Evolutionary conservation across 169 alveolate genomes (phyloP).

Genomic region (Cystoisospora suis): DNA sequence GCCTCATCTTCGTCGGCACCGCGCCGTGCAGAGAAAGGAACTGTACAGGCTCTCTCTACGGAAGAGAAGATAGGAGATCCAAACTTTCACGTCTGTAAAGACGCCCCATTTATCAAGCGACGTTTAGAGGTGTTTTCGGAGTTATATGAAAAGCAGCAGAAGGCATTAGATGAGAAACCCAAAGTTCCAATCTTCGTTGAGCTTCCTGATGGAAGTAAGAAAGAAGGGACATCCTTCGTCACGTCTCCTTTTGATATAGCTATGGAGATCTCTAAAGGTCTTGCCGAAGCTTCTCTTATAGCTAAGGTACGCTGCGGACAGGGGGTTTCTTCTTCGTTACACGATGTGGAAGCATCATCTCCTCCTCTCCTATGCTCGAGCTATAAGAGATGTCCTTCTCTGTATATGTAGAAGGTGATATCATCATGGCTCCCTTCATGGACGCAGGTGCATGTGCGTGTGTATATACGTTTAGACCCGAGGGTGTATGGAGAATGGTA

Average conservation of each 20-base stretch:
- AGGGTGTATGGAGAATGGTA: neutral
- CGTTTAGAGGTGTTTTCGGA: slow-evolving; percentile 53
- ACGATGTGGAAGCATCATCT: neutral
- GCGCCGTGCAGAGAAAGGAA: slow-evolving; percentile 13
- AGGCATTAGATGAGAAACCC: slow-evolving; percentile 66
- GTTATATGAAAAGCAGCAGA: slow-evolving; percentile 64
- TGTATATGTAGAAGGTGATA: neutral
- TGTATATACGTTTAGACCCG: neutral
- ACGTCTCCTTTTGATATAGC: slow-evolving; percentile 93
- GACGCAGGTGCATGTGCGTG: neutral
- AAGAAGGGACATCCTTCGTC: slow-evolving; percentile 86
- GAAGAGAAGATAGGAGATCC: slow-evolving; percentile 15
- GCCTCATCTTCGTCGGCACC: too few relatives aligned
- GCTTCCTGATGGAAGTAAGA: slow-evolving; percentile 89
- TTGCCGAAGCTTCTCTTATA: slow-evolving; percentile 88
- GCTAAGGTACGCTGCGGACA: slow-evolving; percentile 86
- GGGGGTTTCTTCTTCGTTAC: neutral
- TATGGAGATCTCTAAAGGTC: slow-evolving; percentile 83
- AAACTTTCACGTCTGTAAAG: neutral
- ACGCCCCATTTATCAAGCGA: slow-evolving; percentile 28
- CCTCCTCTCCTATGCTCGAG: neutral
- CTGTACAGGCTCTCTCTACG: neutral
- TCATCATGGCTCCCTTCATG: neutral
- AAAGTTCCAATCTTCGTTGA: slow-evolving; percentile 83
- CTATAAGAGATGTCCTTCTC: too few relatives aligned